Conservation (phyloP, 805 yeast species). For the Yarrowia deformans region DNA sequence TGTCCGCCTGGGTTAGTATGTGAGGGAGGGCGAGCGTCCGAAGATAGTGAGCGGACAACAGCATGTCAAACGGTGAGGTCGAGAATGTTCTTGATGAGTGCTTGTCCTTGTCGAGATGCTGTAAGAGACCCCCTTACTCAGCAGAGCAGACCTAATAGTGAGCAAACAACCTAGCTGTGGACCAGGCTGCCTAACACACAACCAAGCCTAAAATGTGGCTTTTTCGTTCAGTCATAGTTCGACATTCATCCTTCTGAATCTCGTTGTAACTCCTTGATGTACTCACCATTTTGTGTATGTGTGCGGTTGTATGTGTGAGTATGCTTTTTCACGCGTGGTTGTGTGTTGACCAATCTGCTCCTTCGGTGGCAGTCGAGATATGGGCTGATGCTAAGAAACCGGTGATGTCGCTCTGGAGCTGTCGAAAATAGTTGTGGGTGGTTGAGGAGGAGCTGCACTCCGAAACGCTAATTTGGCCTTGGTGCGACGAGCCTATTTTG, state of each 20-base stretch:
- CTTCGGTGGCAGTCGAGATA: too few relatives aligned
- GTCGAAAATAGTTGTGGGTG: not conserved
- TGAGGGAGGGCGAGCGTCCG: not conserved
- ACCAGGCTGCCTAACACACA: too few relatives aligned
- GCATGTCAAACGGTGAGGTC: too few relatives aligned
- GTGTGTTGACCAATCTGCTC: not conserved
- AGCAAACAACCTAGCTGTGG: too few relatives aligned
- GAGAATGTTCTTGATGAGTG: too few relatives aligned
- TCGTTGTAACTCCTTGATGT: not conserved
- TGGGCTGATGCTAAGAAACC: too few relatives aligned
- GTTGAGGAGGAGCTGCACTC: not conserved
- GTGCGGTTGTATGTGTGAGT: not conserved
- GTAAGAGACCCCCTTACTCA: too few relatives aligned
- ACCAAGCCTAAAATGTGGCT: too few relatives aligned
- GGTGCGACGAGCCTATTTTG: not conserved
- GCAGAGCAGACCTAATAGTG: too few relatives aligned
- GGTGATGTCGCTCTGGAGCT: not conserved
- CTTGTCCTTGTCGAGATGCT: too few relatives aligned
- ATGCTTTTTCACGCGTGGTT: not conserved
- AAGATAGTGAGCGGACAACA: not conserved
- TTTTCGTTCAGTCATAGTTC: too few relatives aligned
- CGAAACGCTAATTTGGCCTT: too few relatives aligned
- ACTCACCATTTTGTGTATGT: not conserved
- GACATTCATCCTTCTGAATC: not conserved
- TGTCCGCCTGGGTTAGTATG: conserved; percentile 60